A percentile compares a stretch with the other conserved stretches of the same genome.
Evolutionary conservation across 2,329 filamentous ascomycete species (phyloP).

Genomic region (Fusarium incarnatum): DNA sequence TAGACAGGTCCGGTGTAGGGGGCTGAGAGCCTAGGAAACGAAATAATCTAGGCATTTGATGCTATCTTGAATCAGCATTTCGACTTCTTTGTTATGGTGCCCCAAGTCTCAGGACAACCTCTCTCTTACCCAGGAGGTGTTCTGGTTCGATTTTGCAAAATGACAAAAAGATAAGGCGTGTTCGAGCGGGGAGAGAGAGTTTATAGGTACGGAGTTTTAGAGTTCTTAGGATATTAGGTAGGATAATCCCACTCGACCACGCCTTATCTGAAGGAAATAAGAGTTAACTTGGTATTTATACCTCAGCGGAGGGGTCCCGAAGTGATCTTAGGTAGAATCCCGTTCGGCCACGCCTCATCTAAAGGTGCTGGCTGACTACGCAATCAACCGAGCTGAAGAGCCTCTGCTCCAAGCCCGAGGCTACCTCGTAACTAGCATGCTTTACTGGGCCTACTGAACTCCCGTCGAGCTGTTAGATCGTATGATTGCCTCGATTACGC

Average conservation of each 20-base stretch:
- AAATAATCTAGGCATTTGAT: neutral
- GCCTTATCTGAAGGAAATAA: no score
- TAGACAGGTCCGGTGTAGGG: neutral
- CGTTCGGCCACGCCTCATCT: no score
- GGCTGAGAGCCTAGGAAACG: neutral
- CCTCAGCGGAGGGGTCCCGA: constrained; percentile 56
- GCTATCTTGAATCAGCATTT: neutral
- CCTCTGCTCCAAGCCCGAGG: constrained; percentile 87
- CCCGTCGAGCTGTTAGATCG: constrained; percentile 75
- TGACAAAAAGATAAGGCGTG: neutral
- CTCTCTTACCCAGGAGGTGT: neutral
- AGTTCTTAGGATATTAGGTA: no score
- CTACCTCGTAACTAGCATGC: constrained; percentile 83
- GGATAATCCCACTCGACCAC: no score
- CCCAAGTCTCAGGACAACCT: rapidly evolving
- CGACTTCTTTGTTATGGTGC: neutral
- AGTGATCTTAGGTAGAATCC: no score
- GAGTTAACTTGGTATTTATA: no score
- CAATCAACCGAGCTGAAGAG: constrained; percentile 75
- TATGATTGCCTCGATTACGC: constrained; percentile 79
- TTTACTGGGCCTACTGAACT: constrained; percentile 76
- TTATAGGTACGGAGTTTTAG: no score
- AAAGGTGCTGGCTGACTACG: constrained; percentile 74
- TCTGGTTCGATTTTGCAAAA: neutral
- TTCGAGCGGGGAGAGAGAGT: no score